These are phyloP conservation scores for Fraxinus cuspidata DNA, from an alignment of 257 asterid species.

Conservation along the genomic window DNA sequence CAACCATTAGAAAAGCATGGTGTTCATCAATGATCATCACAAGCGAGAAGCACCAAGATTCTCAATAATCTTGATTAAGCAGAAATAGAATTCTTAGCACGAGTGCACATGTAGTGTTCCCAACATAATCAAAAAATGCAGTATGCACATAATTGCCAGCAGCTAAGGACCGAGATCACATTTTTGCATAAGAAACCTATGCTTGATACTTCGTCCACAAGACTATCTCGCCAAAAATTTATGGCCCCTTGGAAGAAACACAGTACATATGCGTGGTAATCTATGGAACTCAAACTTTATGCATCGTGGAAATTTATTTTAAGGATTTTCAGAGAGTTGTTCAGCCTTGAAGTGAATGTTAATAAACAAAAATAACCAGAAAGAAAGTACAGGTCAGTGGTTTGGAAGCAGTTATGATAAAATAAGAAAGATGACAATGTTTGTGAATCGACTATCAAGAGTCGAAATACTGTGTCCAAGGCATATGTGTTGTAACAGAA, in stretches of 20 bases:
- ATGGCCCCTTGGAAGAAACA: background rate
- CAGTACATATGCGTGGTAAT: background rate
- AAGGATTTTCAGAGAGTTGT: background rate
- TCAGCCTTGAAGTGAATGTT: background rate
- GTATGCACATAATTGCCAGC: background rate
- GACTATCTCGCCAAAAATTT: background rate
- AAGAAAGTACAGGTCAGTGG: background rate
- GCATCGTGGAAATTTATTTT: background rate
- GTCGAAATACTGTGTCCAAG: background rate
- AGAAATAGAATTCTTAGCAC: no score
- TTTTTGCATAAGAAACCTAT: background rate
- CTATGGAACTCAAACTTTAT: background rate
- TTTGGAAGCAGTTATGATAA: background rate
- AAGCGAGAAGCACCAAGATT: background rate
- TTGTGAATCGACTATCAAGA: slow-evolving; percentile 1
- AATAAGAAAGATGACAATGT: slow-evolving; percentile 3
- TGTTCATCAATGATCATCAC: background rate
- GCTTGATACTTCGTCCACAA: background rate
- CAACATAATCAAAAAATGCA: background rate
- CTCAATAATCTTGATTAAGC: background rate
- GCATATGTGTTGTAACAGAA: background rate
- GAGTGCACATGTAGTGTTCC: background rate
- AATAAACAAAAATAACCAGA: background rate
- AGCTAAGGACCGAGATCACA: background rate
- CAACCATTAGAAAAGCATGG: slow-evolving; percentile 2